Evolutionary conservation across 805 yeast genomes (phyloP), one percentile per base, ranked within the genome.

Genomic region (Yarrowia bubula): DNA sequence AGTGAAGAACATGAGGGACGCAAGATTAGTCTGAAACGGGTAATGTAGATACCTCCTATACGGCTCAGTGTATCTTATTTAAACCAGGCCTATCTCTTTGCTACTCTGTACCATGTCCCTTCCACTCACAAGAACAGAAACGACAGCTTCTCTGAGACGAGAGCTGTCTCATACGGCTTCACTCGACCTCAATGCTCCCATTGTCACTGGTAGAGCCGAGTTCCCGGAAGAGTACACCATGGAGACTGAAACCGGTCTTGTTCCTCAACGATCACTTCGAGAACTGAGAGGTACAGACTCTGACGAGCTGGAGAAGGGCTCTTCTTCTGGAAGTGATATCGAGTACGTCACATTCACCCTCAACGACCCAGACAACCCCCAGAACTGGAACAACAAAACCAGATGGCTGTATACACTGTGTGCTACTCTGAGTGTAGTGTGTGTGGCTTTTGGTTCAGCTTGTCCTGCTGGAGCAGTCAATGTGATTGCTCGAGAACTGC

Each of bases 381-480:
- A 86, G 72, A 92, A 92, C 75, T 92, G 98, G 98, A 77, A 82
- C 31, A 64, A 78, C 37, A 69, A 70, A 68, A 64, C 74, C 22
- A 73, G 71, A 69, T 71, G 78, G 75, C 57, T 67, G 37, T 73
- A 87, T 73, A 91, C 98, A 0, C 73, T 88, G 35, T 68, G 86
- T 9, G 78, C 90, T 28, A 86, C 97, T 1, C 69, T 84, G 37
- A 80, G 89, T 68, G 97, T 92, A 60, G 86, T 92, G 66, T 84
- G 91, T 71, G 97, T 93, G 35, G 98, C 98, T 1, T 92, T 90
- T 74, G 97, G 97, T 44, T 90, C 97, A 4, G 88, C 97, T 1
- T 88, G 93, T 73, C 88, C 90, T 71, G 87, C 96, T 31, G 96
- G 96, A 70, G 95, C 96, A 50, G 78, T 92, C 57, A 83, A 81